phyloP scores from a whole-genome alignment of 352 stramenopile genomes.

The Phytopythium aichiense region DNA sequence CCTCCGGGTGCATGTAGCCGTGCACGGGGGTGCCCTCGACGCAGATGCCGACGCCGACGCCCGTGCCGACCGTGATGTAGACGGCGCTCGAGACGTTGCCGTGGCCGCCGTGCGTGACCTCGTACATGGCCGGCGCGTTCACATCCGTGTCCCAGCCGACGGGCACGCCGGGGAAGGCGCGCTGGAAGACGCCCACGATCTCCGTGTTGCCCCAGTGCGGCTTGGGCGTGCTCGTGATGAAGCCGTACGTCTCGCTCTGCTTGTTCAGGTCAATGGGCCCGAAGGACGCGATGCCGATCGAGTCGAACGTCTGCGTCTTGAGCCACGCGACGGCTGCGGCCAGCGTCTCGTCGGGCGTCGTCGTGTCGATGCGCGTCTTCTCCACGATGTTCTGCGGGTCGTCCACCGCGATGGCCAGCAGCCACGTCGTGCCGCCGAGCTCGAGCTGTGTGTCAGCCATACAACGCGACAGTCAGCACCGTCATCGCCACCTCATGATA shows the following conservation, averaged over 20 bases:
- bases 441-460: conserved; percentile 59
- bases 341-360: conserved; percentile 84
- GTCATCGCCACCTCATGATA: not conserved
- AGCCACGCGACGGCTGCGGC: conserved; percentile 78
- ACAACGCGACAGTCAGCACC: not conserved
- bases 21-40: conserved; percentile 91
- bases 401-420: conserved; percentile 88
- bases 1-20: conserved; percentile 95
- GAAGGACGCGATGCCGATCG: conserved; percentile 93
- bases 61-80: conserved; percentile 97
- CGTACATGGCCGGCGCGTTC: conserved; percentile 95
- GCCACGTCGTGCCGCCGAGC: conserved; percentile 94
- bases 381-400: conserved; percentile 87
- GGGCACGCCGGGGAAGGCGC: conserved; percentile 62
- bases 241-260: conserved; percentile 87
- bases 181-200: conserved; percentile 68
- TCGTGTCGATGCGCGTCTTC: conserved; percentile 80
- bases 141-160: conserved; percentile 97
- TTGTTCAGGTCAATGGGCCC: conserved; percentile 89
- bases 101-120: conserved; percentile 86
- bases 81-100: conserved; percentile 71
- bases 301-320: conserved; percentile 70
- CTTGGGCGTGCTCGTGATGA: conserved; percentile 95
- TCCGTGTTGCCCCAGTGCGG: conserved; percentile 88
- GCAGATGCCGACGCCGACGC: conserved; percentile 93